phyloP scores from a whole-genome alignment of 371 early-diverging fungal species.

The Chytridium lagenaria region DNA sequence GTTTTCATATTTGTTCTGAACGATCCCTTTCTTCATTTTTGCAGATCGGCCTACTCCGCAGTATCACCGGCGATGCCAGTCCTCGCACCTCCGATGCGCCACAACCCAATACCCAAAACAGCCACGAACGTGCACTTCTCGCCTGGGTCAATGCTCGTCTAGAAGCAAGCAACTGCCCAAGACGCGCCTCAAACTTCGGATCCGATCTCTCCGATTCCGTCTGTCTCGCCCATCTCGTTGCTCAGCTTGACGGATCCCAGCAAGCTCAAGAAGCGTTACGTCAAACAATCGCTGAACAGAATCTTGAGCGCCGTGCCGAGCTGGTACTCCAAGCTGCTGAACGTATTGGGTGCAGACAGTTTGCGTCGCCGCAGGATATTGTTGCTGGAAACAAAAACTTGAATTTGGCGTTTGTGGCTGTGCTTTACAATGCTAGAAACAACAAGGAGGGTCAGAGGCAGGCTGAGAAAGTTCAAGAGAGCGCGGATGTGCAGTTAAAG shows the following conservation, averaged over 20 bases:
- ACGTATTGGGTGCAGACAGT: slow-evolving; percentile 44
- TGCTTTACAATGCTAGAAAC: slow-evolving; percentile 38
- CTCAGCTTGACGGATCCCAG: slow-evolving; percentile 15
- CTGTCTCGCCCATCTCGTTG: slow-evolving; percentile 40
- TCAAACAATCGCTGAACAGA: slow-evolving; percentile 29
- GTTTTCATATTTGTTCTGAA: slow-evolving; percentile 26
- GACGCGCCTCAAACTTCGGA: slow-evolving; percentile 40
- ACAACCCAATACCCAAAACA: slow-evolving; percentile 4
- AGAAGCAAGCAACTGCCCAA: slow-evolving; percentile 19
- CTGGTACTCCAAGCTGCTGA: slow-evolving; percentile 40
- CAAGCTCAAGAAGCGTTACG: neutral
- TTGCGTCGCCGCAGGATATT: slow-evolving; percentile 42
- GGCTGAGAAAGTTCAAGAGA: slow-evolving; percentile 27
- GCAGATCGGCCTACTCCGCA: slow-evolving; percentile 33
- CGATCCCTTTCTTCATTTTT: slow-evolving; percentile 3
- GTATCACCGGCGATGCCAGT: slow-evolving; percentile 1
- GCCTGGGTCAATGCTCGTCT: slow-evolving; percentile 46
- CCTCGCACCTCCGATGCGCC: neutral
- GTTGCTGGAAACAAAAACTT: slow-evolving; percentile 49
- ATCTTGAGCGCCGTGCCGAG: slow-evolving; percentile 40
- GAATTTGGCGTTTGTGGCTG: slow-evolving; percentile 50
- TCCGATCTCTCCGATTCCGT: slow-evolving; percentile 43
- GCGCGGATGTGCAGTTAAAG: slow-evolving; percentile 21
- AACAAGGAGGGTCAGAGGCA: slow-evolving; percentile 17
- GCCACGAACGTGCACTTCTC: slow-evolving; percentile 42